Evolutionary conservation across 106 monocot genomes (phyloP).

Genomic region (Chionographis japonica): DNA sequence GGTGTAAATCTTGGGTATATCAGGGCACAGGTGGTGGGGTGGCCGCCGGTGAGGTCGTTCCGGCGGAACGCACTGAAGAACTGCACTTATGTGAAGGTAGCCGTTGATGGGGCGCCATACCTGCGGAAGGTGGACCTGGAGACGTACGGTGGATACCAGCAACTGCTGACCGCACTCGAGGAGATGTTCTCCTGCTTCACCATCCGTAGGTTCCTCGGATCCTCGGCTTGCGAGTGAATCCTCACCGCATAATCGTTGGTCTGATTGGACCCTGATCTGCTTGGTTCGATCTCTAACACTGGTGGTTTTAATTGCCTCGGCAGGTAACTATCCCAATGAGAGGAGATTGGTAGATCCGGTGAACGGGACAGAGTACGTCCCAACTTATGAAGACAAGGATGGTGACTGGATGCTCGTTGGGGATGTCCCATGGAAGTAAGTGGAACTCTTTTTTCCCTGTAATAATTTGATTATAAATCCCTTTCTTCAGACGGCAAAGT

Average conservation of each 20-base stretch:
- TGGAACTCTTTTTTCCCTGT: neutral
- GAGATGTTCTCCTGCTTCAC: constrained; percentile 86
- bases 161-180: constrained; percentile 58
- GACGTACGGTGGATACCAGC: constrained; percentile 59
- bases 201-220: constrained; percentile 13
- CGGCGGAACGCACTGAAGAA: constrained; percentile 38
- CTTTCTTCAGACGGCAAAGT: too few species aligned
- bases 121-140: constrained; percentile 90
- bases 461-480: too few species aligned
- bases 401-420: constrained; percentile 51
- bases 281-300: too few species aligned
- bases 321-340: constrained; percentile 22
- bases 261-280: too few species aligned
- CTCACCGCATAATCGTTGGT: neutral
- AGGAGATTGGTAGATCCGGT: constrained; percentile 38
- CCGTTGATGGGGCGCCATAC: constrained; percentile 92
- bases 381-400: constrained; percentile 42
- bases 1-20: neutral
- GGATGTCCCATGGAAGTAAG: constrained; percentile 49
- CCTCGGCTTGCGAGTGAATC: too few species aligned
- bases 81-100: constrained; percentile 78
- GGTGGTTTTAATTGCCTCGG: neutral
- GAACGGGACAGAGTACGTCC: constrained; percentile 36
- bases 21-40: constrained; percentile 57
- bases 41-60: constrained; percentile 64